phyloP scores from a whole-genome alignment of 202 grass and related monocot genomes.

The Digitaria exilis region DNA sequence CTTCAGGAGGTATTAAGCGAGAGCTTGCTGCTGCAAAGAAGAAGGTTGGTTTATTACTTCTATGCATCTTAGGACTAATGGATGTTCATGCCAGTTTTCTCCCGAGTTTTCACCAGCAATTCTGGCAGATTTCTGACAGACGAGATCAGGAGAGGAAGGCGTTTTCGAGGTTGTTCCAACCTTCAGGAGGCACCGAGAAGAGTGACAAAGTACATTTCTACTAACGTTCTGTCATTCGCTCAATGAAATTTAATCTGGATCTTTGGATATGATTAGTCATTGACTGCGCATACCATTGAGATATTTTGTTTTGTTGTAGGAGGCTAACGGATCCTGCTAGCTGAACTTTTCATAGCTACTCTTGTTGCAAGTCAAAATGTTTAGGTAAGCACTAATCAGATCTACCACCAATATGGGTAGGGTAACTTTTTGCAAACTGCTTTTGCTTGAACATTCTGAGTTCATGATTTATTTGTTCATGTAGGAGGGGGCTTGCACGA shows the following conservation, averaged over 20 bases:
- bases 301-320: conserved; percentile 35
- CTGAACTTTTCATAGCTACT: background rate
- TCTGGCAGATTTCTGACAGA: conserved; percentile 68
- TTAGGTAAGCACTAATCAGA: conserved; percentile 14
- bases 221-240: background rate
- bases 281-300: background rate
- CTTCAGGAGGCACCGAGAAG: conserved; percentile 63
- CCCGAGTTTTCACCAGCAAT: conserved; percentile 10
- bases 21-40: conserved; percentile 87
- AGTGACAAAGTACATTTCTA: conserved; percentile 53
- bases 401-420: background rate
- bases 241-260: conserved; percentile 13
- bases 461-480: conserved; percentile 20
- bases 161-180: conserved; percentile 86
- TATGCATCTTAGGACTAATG: background rate
- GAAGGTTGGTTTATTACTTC: conserved; percentile 56
- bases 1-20: conserved; percentile 72
- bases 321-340: conserved; percentile 10
- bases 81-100: conserved; percentile 17
- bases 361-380: background rate
- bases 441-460: conserved; percentile 19
- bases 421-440: background rate
- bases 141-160: conserved; percentile 76
- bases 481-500: conserved; percentile 22
- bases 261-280: too few relatives aligned